Evolutionary conservation across 345 rosid genomes (phyloP).

Genomic region (Aethionema arabicum): DNA sequence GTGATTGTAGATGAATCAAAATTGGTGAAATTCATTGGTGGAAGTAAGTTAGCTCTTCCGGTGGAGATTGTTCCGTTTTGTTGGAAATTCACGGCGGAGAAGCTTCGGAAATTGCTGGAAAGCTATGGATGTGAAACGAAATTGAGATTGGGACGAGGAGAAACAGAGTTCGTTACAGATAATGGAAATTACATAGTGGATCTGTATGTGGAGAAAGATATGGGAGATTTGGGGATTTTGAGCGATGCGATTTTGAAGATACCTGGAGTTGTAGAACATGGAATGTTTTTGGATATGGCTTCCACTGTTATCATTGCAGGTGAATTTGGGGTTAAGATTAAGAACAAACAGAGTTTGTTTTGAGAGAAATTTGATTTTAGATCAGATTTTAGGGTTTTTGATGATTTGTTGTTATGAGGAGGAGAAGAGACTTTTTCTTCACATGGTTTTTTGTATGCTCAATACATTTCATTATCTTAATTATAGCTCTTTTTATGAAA

Average conservation of each 20-base stretch:
- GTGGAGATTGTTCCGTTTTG: constrained; percentile 86
- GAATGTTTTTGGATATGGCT: constrained; percentile 95
- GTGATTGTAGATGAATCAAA: constrained; percentile 76
- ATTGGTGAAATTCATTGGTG: constrained; percentile 65
- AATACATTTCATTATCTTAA: too few species aligned
- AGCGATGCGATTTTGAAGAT: constrained; percentile 75
- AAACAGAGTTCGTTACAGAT: constrained; percentile 60
- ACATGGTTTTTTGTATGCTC: neutral
- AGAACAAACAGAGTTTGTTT: constrained; percentile 39
- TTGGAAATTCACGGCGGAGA: constrained; percentile 66
- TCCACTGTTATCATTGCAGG: constrained; percentile 91
- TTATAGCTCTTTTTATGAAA: too few species aligned
- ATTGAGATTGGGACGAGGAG: constrained; percentile 33
- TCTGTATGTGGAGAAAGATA: constrained; percentile 63
- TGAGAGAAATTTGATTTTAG: neutral
- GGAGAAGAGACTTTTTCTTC: too few species aligned
- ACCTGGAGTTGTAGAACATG: constrained; percentile 92
- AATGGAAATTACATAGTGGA: constrained; percentile 83
- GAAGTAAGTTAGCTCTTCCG: constrained; percentile 74
- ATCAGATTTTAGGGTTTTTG: neutral
- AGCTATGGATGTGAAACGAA: constrained; percentile 62
- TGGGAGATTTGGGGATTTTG: constrained; percentile 70
- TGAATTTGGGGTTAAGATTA: constrained; percentile 67
- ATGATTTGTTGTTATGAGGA: too few species aligned
- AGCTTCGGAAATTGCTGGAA: constrained; percentile 49